A percentile compares a stretch with the other conserved stretches of the same genome.
Conservation (phyloP, 106 monocot species). For the Amphibolis antarctica region DNA sequence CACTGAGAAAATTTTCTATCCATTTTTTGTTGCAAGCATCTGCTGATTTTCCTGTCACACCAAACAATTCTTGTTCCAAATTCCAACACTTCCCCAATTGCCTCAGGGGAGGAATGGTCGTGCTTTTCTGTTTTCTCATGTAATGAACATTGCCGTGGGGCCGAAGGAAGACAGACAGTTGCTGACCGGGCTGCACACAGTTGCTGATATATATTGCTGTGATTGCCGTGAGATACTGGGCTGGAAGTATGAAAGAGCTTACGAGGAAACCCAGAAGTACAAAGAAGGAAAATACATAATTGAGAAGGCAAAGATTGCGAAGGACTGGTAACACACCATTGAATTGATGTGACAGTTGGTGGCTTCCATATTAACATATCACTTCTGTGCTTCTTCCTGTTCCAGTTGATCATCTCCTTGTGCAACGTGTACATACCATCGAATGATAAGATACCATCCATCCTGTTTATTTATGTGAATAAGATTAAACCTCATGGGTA, state of each 20-base stretch:
- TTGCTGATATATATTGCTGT: constrained; percentile 65
- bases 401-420: not conserved
- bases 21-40: no score
- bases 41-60: not conserved
- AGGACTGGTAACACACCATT: constrained; percentile 51
- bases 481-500: no score
- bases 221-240: constrained; percentile 77
- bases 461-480: not conserved
- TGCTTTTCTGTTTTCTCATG: constrained; percentile 81
- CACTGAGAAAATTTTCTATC: no score
- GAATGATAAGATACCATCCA: not conserved
- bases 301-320: constrained; percentile 69
- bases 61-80: not conserved
- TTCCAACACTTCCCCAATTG: no score
- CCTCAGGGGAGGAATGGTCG: constrained; percentile 66
- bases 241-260: constrained; percentile 39
- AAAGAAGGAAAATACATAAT: constrained; percentile 90
- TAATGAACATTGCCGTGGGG: constrained; percentile 62
- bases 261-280: constrained; percentile 68
- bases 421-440: not conserved
- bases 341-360: not conserved
- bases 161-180: constrained; percentile 70
- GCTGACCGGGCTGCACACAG: constrained; percentile 80
- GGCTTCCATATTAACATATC: not conserved
- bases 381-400: no score